phyloP scores from a whole-genome alignment of 495 filamentous ascomycete species.

The Neurospora tetrasperma region DNA sequence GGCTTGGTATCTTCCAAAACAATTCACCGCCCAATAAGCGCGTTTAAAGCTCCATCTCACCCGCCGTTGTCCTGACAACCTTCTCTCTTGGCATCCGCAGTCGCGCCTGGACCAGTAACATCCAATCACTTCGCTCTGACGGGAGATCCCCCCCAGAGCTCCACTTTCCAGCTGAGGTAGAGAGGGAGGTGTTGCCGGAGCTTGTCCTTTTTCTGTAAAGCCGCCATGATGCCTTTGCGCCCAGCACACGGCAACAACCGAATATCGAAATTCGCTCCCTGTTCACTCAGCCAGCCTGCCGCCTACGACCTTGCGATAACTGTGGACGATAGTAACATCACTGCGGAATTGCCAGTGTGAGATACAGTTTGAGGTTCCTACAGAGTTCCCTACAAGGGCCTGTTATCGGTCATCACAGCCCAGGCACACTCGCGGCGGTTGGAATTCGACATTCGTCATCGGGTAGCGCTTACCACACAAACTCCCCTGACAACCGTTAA shows the following conservation, averaged over 20 bases:
- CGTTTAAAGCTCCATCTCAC: neutral
- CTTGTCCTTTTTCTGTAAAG: neutral
- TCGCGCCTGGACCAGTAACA: neutral
- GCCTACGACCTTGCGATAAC: neutral
- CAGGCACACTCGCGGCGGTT: neutral
- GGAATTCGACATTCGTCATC: neutral
- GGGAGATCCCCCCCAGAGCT: neutral
- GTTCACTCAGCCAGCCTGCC: neutral
- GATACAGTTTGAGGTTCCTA: neutral
- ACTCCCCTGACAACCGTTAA: neutral
- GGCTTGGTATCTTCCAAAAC: neutral
- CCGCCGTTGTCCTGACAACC: neutral
- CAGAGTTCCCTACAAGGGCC: neutral
- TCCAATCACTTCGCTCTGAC: neutral
- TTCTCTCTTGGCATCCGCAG: neutral
- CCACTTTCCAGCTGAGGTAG: neutral
- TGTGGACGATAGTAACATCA: neutral
- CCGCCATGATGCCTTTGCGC: neutral
- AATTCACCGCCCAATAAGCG: slow-evolving; percentile 1
- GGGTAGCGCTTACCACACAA: neutral
- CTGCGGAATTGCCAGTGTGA: neutral
- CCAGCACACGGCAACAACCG: neutral
- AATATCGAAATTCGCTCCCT: neutral
- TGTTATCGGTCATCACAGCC: neutral
- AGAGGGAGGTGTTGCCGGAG: neutral